phyloP scores from a whole-genome alignment of 1,139 yeast genomes.

The Arxiozyma bovina region DNA sequence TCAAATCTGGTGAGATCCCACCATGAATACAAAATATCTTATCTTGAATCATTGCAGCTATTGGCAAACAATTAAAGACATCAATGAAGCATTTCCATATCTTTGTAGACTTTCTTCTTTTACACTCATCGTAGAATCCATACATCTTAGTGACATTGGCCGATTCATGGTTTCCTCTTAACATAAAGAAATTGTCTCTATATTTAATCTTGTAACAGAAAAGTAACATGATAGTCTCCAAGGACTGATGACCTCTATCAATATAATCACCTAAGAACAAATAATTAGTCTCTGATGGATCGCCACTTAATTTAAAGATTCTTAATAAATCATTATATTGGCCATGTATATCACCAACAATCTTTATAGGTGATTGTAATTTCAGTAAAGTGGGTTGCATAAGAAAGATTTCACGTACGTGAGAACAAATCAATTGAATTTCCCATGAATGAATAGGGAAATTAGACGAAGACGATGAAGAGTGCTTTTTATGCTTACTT shows the following conservation, averaged over 20 bases:
- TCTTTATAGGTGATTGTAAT: conserved; percentile 74
- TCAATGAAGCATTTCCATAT: conserved; percentile 73
- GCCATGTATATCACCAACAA: conserved; percentile 84
- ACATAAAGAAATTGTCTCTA: conserved; percentile 74
- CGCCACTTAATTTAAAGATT: conserved; percentile 67
- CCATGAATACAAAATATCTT: conserved; percentile 87
- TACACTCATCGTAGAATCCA: conserved; percentile 85
- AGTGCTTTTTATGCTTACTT: background rate
- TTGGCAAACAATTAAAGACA: conserved; percentile 76
- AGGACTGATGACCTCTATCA: conserved; percentile 75
- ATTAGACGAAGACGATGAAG: conserved; percentile 10
- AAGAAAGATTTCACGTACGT: conserved; percentile 60
- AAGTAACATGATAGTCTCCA: conserved; percentile 66
- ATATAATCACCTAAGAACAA: conserved; percentile 79
- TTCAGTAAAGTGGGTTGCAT: conserved; percentile 70
- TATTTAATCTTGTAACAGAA: conserved; percentile 71
- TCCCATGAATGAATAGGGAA: conserved; percentile 42
- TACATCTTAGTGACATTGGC: conserved; percentile 78
- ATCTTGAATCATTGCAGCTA: conserved; percentile 79
- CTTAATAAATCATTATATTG: conserved; percentile 70
- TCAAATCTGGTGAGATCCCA: conserved; percentile 72
- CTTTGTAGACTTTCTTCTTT: conserved; percentile 58
- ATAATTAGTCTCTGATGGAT: conserved; percentile 73
- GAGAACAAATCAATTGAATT: conserved; percentile 54
- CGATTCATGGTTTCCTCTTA: conserved; percentile 79